Evolutionary conservation across 2,329 filamentous ascomycete species (phyloP), one percentile per base, ranked within the genome.

Genomic region (Stagonosporopsis chrysanthemi): DNA sequence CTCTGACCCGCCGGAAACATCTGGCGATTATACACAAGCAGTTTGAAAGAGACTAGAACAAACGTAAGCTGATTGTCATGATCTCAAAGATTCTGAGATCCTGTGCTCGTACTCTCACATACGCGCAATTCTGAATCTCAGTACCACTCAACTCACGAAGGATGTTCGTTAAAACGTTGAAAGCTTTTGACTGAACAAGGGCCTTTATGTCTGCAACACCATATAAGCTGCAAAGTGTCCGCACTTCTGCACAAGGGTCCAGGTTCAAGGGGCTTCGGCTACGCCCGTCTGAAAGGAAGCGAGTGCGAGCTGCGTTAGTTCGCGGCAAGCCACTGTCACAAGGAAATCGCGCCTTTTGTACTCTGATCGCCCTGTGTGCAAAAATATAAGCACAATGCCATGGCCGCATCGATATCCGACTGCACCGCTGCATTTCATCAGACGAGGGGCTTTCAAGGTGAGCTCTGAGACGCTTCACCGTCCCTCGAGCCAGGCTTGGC

Each of bases 261-360:
- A 49, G 52, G 53, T 38, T 57, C 45, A 43, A 48, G 31, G 26
- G 26, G 41, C 44, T 46, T 53, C 53, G 49, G 52, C 57, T 60
- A 28, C 35, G 33, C 55, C 48, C 48, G 35, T 40, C 33, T 36
- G 31, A 38, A 51, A 29, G 17, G 35, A 46, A 46, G 50, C 51
- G 38, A 52, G 42, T n/a, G 43, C 46, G 29, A 47, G 42, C 42
- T 22, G 47, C 48, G 31, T 48, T 57, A 57, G 54, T 29, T 42
- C n/a, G 42, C 43, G 24, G 31, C n/a, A 48, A 52, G 54, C 43
- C 42, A 43, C 39, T 48, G 38, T 57, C 48, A 57, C 54, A 52
- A 57, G 54, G 43, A 57, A 57, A 52, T 48, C 26, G 38, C 48
- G 43, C 31, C 38, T 48, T 44, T 35, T 35, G 38, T 19, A 39